Percentiles rank a stretch among this genome's conserved stretches.
These are phyloP conservation scores for Leccinum subspadiceum DNA, from an alignment of 1,284 basidiomycete species.

Conservation along the genomic window DNA sequence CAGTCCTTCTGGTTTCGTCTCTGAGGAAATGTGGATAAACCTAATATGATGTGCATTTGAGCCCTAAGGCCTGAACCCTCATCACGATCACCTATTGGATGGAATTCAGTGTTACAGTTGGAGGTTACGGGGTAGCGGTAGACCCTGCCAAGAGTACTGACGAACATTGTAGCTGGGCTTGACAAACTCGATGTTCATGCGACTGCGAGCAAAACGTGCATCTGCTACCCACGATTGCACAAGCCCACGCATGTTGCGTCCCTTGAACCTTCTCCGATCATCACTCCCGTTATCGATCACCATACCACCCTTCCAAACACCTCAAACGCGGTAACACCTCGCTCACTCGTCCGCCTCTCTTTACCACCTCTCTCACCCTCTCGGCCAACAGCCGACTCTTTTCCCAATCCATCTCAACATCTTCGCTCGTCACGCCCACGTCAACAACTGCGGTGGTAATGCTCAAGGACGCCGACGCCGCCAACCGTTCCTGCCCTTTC, in stretches of 20 bases:
- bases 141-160: background rate
- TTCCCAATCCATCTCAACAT: slow-evolving; percentile 29
- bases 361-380: slow-evolving; percentile 22
- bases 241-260: too few species aligned
- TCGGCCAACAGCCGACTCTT: slow-evolving; percentile 25
- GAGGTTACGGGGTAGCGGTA: background rate
- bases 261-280: too few species aligned
- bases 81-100: too few species aligned
- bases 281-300: background rate
- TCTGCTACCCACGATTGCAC: too few species aligned
- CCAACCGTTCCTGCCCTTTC: background rate
- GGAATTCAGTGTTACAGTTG: background rate
- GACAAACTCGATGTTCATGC: too few species aligned
- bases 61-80: too few species aligned
- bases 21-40: background rate
- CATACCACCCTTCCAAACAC: slow-evolving; percentile 24
- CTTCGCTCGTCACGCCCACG: slow-evolving; percentile 6
- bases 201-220: too few species aligned
- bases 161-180: too few species aligned
- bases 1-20: background rate
- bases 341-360: slow-evolving; percentile 18
- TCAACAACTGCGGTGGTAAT: background rate
- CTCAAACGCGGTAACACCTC: slow-evolving; percentile 29
- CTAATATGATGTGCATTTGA: background rate
- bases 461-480: background rate